phyloP scores from a whole-genome alignment of 148 eudicot genomes.

The Spergularia bocconei region DNA sequence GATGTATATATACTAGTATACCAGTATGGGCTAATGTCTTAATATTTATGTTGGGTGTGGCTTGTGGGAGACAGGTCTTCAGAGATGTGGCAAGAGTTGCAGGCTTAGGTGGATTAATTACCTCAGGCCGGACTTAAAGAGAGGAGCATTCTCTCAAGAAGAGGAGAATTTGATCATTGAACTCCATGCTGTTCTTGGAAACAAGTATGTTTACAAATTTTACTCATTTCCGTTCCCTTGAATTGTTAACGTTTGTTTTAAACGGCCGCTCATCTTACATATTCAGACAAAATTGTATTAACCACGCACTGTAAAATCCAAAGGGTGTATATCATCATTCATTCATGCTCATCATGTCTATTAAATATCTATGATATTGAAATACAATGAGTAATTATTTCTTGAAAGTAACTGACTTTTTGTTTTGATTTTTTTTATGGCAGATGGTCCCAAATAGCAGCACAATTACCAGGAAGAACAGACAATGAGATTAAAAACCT shows the following conservation, averaged over 20 bases:
- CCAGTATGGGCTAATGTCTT: too few relatives aligned
- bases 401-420: neutral
- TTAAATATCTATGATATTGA: too few relatives aligned
- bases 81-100: slow-evolving; percentile 96
- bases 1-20: too few relatives aligned
- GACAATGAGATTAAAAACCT: slow-evolving; percentile 90
- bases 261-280: too few relatives aligned
- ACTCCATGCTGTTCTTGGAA: slow-evolving; percentile 85
- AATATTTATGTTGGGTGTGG: neutral
- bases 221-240: too few relatives aligned
- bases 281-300: too few relatives aligned
- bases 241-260: too few relatives aligned
- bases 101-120: slow-evolving; percentile 94
- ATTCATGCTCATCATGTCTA: too few relatives aligned
- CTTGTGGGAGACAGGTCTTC: slow-evolving; percentile 50
- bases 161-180: slow-evolving; percentile 85
- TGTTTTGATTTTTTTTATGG: neutral
- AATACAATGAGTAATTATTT: neutral
- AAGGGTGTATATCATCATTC: too few relatives aligned
- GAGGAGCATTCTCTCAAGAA: slow-evolving; percentile 83
- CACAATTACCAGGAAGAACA: slow-evolving; percentile 85
- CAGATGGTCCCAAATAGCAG: slow-evolving; percentile 98
- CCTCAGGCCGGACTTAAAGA: slow-evolving; percentile 85
- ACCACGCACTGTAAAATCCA: too few relatives aligned
- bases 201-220: slow-evolving; percentile 43